Percentiles rank a stretch among this genome's conserved stretches.
These are phyloP conservation scores for Globisporangium alternatum DNA, from an alignment of 352 stramenopile genomes.

Conservation along the genomic window DNA sequence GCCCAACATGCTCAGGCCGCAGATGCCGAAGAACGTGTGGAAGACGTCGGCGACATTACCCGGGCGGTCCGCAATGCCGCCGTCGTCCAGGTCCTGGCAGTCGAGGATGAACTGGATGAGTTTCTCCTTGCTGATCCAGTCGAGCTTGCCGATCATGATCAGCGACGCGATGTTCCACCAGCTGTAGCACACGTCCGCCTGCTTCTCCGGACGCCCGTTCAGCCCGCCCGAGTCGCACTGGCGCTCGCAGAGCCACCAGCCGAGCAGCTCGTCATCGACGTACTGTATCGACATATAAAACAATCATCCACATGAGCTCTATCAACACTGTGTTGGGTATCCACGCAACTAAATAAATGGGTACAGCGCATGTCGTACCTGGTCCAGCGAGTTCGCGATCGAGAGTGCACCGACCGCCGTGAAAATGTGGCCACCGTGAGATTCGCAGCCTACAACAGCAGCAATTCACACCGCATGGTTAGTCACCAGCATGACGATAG, in stretches of 20 bases:
- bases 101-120: conserved; percentile 93
- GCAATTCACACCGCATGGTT: conserved; percentile 7
- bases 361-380: conserved; percentile 22
- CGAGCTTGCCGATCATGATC: conserved; percentile 92
- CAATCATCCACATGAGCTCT: too few species aligned
- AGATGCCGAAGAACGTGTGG: conserved; percentile 99
- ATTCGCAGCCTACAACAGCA: conserved; percentile 90
- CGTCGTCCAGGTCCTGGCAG: conserved; percentile 97
- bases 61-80: conserved; percentile 98
- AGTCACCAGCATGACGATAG: too few species aligned
- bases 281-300: too few species aligned
- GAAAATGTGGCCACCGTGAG: conserved; percentile 97
- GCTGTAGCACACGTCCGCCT: conserved; percentile 99
- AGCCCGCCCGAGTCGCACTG: conserved; percentile 94
- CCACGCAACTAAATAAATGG: not conserved
- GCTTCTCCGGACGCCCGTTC: conserved; percentile 99
- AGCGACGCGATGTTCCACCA: conserved; percentile 99
- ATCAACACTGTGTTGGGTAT: too few species aligned
- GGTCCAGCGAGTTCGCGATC: conserved; percentile 64
- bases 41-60: conserved; percentile 97
- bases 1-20: conserved; percentile 92
- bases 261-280: conserved; percentile 88
- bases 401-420: conserved; percentile 95
- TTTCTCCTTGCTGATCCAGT: conserved; percentile 95
- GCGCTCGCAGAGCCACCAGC: conserved; percentile 97